These are phyloP conservation scores for Paramyrothecium sp. DNA, from an alignment of 2,329 filamentous ascomycete species.

Conservation along the genomic window DNA sequence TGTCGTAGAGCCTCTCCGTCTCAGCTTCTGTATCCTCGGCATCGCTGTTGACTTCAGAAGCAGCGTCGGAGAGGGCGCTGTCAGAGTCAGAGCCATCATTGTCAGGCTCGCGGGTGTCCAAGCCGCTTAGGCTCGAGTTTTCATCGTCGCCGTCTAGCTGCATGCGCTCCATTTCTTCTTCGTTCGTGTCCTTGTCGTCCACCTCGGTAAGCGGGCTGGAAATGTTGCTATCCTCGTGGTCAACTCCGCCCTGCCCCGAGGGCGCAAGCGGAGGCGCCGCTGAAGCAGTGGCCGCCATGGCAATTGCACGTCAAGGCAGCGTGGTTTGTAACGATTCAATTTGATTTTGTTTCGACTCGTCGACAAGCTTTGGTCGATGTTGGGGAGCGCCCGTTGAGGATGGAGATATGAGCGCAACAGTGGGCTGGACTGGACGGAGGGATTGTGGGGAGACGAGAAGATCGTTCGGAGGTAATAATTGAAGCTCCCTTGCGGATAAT, in stretches of 20 bases:
- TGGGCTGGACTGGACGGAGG: not conserved
- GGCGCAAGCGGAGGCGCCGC: slow-evolving; percentile 49
- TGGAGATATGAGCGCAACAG: not conserved
- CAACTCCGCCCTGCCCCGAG: slow-evolving; percentile 31
- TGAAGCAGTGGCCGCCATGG: slow-evolving; percentile 54
- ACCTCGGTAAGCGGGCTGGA: slow-evolving; percentile 94
- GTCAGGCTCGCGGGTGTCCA: slow-evolving; percentile 19
- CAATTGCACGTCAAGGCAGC: slow-evolving; percentile 14
- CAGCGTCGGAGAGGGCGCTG: slow-evolving; percentile 56
- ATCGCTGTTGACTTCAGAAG: slow-evolving; percentile 36
- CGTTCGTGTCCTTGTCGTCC: slow-evolving; percentile 73
- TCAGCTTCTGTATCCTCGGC: slow-evolving; percentile 80
- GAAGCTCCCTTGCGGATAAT: not conserved
- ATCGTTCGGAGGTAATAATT: not conserved
- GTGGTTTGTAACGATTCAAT: slow-evolving; percentile 1
- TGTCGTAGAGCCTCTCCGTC: slow-evolving; percentile 88
- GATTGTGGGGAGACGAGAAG: not conserved
- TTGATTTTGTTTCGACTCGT: not conserved
- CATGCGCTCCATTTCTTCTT: slow-evolving; percentile 64
- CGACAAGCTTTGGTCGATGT: not conserved
- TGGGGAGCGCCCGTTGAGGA: not conserved
- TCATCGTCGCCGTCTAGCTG: slow-evolving; percentile 34
- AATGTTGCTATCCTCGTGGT: slow-evolving; percentile 65
- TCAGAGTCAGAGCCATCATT: slow-evolving; percentile 43
- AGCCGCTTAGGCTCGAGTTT: slow-evolving; percentile 22